A percentile compares a stretch with the other conserved stretches of the same genome.
These are phyloP conservation scores for Thelonectria olida DNA, from an alignment of 2,329 filamentous ascomycete genomes.

Conservation along the genomic window DNA sequence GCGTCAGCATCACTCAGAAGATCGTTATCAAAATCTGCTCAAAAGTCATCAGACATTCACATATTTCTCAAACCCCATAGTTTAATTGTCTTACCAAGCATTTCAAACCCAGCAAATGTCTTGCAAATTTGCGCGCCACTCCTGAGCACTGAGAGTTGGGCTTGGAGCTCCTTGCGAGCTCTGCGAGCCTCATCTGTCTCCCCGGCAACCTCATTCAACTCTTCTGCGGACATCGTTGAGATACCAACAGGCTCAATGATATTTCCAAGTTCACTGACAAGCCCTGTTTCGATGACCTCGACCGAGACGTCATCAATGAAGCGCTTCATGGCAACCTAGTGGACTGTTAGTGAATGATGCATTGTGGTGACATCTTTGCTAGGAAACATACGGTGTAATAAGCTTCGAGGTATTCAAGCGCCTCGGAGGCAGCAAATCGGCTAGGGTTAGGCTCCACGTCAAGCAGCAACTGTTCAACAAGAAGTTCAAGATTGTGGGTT, in stretches of 20 bases:
- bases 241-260: slow-evolving; percentile 32
- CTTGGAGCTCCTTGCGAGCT: not conserved
- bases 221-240: slow-evolving; percentile 24
- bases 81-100: too few species aligned
- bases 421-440: slow-evolving; percentile 42
- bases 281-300: slow-evolving; percentile 35
- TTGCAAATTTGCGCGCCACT: slow-evolving; percentile 6
- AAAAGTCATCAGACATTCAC: too few species aligned
- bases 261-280: slow-evolving; percentile 28
- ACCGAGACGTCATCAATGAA: slow-evolving; percentile 37
- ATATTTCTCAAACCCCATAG: too few species aligned
- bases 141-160: slow-evolving; percentile 4
- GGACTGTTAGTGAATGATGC: not conserved
- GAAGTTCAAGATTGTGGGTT: not conserved
- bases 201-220: slow-evolving; percentile 30
- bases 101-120: too few species aligned
- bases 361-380: not conserved
- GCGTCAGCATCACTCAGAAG: too few species aligned
- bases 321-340: slow-evolving; percentile 26
- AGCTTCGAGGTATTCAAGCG: slow-evolving; percentile 49
- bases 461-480: not conserved
- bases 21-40: too few species aligned
- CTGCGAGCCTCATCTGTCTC: slow-evolving; percentile 27
- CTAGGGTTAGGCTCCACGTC: slow-evolving; percentile 39
- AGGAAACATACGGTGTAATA: slow-evolving; percentile 50